Evolutionary conservation across 2,329 filamentous ascomycete genomes (phyloP).

Genomic region (Fusarium multiceps): DNA sequence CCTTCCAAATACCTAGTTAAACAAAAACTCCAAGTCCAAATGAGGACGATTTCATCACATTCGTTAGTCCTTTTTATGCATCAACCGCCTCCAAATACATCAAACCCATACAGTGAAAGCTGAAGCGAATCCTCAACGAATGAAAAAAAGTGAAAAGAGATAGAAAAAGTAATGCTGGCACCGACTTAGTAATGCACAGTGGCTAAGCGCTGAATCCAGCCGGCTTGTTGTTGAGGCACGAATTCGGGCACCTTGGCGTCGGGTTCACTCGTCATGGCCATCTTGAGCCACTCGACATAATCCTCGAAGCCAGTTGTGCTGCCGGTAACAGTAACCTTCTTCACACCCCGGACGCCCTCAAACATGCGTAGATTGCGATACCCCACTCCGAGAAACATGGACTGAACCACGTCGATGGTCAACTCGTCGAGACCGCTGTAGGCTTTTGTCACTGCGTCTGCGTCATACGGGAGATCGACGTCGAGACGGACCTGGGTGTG

Average conservation of each 20-base stretch:
- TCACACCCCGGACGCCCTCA: conserved; percentile 57
- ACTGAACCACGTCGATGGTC: conserved; percentile 54
- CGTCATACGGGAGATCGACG: conserved; percentile 50
- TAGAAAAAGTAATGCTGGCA: background rate
- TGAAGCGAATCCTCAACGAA: conserved; percentile 1
- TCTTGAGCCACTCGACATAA: conserved; percentile 57
- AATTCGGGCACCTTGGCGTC: conserved; percentile 39
- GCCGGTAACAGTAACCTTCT: conserved; percentile 51
- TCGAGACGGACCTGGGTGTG: conserved; percentile 57
- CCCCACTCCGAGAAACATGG: conserved; percentile 53
- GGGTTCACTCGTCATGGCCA: conserved; percentile 50
- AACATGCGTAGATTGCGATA: conserved; percentile 54
- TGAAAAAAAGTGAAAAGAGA: background rate
- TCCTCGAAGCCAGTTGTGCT: conserved; percentile 55
- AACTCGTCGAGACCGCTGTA: conserved; percentile 55
- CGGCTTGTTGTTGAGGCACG: conserved; percentile 31
- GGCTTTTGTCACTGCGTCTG: conserved; percentile 46
- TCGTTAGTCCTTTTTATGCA: conserved; percentile 30
- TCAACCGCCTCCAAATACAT: background rate
- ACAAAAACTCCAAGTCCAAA: conserved; percentile 25
- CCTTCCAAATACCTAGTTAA: conserved; percentile 1
- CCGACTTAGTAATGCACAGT: conserved; percentile 37
- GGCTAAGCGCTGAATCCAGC: conserved; percentile 43
- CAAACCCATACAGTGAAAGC: background rate
- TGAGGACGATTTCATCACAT: conserved; percentile 13